These are phyloP conservation scores for Priceomyces fermenticarens DNA, from an alignment of 805 yeast species.

Conservation along the genomic window DNA sequence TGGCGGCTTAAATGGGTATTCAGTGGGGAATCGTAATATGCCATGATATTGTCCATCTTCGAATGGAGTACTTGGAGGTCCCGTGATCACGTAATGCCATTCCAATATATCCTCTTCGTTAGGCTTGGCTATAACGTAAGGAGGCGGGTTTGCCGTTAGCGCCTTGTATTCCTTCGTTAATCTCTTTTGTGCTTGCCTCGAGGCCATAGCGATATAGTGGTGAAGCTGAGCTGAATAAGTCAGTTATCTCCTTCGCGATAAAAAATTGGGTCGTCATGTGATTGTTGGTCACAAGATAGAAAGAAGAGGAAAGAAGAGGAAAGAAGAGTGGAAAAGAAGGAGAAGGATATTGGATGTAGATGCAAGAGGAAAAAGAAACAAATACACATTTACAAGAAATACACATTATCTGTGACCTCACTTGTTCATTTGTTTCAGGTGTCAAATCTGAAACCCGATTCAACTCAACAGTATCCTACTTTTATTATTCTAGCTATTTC, in stretches of 20 bases:
- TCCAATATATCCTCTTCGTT: conserved; percentile 82
- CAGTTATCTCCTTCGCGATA: not conserved
- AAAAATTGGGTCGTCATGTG: not conserved
- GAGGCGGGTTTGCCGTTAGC: conserved; percentile 78
- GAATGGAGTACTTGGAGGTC: conserved; percentile 89
- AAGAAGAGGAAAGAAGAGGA: not conserved
- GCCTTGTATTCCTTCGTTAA: conserved; percentile 79
- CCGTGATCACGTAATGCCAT: conserved; percentile 91
- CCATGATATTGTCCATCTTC: conserved; percentile 89
- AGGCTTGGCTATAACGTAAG: conserved; percentile 81
- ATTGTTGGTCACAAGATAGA: not conserved
- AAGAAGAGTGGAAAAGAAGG: not conserved
- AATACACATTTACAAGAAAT: no score
- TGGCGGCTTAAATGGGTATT: conserved; percentile 91
- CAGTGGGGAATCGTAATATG: conserved; percentile 73
- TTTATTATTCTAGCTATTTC: no score
- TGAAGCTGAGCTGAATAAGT: not conserved
- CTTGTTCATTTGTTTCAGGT: no score
- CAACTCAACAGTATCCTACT: no score
- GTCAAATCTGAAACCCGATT: no score
- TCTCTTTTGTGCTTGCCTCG: conserved; percentile 42
- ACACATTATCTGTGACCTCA: no score
- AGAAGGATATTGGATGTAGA: no score
- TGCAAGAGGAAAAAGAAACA: no score
- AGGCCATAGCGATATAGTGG: conserved; percentile 25